phyloP scores from a whole-genome alignment of 805 yeast species.

The Saccharomycopsis sp. region DNA sequence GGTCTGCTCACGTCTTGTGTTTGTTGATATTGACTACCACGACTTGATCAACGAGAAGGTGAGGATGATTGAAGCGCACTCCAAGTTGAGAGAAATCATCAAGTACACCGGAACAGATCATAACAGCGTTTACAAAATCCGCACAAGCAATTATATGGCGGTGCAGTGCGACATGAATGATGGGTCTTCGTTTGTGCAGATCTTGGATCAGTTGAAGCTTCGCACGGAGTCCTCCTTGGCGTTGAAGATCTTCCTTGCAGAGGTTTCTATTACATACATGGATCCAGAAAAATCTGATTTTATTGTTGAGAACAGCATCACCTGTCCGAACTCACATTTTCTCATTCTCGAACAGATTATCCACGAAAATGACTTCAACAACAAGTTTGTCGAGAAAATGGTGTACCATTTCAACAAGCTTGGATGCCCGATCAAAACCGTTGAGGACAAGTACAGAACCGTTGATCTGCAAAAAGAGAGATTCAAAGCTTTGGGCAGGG shows the following conservation, averaged over 20 bases:
- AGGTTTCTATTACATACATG: slow-evolving; percentile 80
- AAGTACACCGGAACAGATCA: slow-evolving; percentile 26
- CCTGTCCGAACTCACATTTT: slow-evolving; percentile 46
- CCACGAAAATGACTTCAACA: slow-evolving; percentile 48
- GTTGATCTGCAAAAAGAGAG: slow-evolving; percentile 40
- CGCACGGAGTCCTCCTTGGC: slow-evolving; percentile 13
- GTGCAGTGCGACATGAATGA: slow-evolving; percentile 62
- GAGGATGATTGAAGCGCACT: slow-evolving; percentile 38
- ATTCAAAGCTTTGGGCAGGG: slow-evolving; percentile 31
- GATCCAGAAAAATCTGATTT: slow-evolving; percentile 53
- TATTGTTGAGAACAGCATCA: slow-evolving; percentile 40
- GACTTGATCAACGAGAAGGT: slow-evolving; percentile 53
- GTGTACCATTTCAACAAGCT: slow-evolving; percentile 57
- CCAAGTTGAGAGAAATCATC: slow-evolving; percentile 35
- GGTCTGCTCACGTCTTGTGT: slow-evolving; percentile 28
- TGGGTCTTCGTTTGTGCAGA: slow-evolving; percentile 29
- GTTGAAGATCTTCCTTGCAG: slow-evolving; percentile 60
- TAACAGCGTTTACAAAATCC: slow-evolving; percentile 3
- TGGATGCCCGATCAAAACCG: slow-evolving; percentile 62
- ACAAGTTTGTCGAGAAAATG: slow-evolving; percentile 72
- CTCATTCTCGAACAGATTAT: slow-evolving; percentile 61
- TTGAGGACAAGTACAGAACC: slow-evolving; percentile 42
- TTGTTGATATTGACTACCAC: slow-evolving; percentile 69
- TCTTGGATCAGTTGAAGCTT: slow-evolving; percentile 11
- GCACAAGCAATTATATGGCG: slow-evolving; percentile 40